Conservation (phyloP, 2,329 filamentous ascomycete genomes). For the Trichoderma semiorbis region DNA sequence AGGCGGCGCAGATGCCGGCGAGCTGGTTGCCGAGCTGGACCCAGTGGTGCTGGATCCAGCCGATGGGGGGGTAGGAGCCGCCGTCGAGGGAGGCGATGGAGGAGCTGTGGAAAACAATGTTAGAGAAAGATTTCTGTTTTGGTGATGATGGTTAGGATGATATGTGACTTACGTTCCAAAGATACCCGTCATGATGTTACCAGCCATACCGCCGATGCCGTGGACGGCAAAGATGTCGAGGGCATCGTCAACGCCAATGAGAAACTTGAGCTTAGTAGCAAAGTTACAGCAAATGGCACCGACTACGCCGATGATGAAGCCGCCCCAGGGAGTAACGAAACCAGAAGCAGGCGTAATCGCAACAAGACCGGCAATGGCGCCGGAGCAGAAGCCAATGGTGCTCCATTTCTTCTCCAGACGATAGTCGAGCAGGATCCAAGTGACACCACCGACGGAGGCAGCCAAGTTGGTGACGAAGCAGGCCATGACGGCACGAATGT, state of each 20-base stretch:
- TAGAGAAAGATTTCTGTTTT: constrained; percentile 11
- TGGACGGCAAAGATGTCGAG: constrained; percentile 92
- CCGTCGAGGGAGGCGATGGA: constrained; percentile 74
- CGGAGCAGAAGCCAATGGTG: constrained; percentile 89
- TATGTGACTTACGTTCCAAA: constrained; percentile 60
- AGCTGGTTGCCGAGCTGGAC: constrained; percentile 69
- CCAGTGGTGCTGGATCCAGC: constrained; percentile 69
- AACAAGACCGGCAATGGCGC: constrained; percentile 80
- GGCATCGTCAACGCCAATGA: constrained; percentile 76
- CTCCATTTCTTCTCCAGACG: constrained; percentile 92
- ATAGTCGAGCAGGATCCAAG: constrained; percentile 84
- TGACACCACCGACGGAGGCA: constrained; percentile 75
- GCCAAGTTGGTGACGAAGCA: constrained; percentile 85
- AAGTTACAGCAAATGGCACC: constrained; percentile 74
- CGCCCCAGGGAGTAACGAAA: constrained; percentile 66
- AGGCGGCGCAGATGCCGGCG: constrained; percentile 62
- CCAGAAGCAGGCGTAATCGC: constrained; percentile 83
- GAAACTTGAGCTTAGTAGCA: constrained; percentile 75
- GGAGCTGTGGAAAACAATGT: constrained; percentile 41
- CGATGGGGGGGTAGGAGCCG: constrained; percentile 54
- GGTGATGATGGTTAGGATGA: neutral
- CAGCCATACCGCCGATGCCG: constrained; percentile 77
- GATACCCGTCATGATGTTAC: constrained; percentile 73
- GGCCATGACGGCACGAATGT: constrained; percentile 85
- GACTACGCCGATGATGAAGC: constrained; percentile 56